Percentiles rank a stretch among this genome's conserved stretches.
phyloP scores from a whole-genome alignment of 2,329 filamentous ascomycete genomes.

The Ophiostoma novo-ulmi region DNA sequence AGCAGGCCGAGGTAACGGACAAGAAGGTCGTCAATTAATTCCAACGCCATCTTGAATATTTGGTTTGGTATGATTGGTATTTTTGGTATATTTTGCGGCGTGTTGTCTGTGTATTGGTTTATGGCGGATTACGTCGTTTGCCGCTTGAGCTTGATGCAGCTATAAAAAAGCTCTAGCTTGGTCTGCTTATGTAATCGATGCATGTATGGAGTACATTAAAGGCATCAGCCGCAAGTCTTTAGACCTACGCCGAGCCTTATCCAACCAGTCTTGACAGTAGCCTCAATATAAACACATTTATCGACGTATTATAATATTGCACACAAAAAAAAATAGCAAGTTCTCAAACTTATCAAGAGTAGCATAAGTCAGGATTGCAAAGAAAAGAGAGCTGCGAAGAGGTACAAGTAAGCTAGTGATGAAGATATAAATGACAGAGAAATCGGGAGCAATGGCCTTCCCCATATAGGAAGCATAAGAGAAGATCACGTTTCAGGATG shows the following conservation, averaged over 20 bases:
- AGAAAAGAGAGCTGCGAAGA: neutral
- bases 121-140: neutral
- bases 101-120: neutral
- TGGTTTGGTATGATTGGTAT: neutral
- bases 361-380: neutral
- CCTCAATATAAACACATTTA: neutral
- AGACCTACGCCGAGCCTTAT: too few species aligned
- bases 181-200: neutral
- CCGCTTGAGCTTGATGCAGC: neutral
- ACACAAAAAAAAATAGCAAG: neutral
- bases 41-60: constrained; percentile 30
- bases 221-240: too few species aligned
- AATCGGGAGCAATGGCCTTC: neutral
- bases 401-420: neutral
- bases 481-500: constrained; percentile 20
- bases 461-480: neutral
- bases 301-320: neutral
- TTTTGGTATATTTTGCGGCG: neutral
- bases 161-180: neutral
- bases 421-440: neutral
- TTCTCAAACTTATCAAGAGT: neutral
- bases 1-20: constrained; percentile 61
- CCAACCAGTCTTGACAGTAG: neutral
- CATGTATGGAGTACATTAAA: neutral
- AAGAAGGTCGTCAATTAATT: constrained; percentile 57